Percentiles rank a stretch among this genome's conserved stretches.
phyloP scores from a whole-genome alignment of 768 basidiomycete species.

The Termitomyces sp. region DNA sequence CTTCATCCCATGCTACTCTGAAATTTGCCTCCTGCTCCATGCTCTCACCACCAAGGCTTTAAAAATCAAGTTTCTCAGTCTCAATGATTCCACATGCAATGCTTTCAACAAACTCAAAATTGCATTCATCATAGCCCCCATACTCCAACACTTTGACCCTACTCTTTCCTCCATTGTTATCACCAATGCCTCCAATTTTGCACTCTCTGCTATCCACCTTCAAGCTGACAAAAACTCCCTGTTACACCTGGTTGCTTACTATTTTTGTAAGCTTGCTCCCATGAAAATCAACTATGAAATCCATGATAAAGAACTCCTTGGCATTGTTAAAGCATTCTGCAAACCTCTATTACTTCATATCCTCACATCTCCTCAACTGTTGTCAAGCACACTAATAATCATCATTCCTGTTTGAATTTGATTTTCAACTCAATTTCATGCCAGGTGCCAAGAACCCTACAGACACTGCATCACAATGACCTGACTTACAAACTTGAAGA shows the following conservation, averaged over 20 bases:
- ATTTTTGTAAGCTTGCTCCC: not conserved
- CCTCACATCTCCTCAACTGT: conserved; percentile 34
- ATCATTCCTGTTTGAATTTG: conserved; percentile 33
- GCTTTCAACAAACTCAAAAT: conserved; percentile 25
- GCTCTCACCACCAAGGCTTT: conserved; percentile 17
- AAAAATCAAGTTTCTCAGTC: not conserved
- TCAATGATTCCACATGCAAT: not conserved
- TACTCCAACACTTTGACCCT: not conserved
- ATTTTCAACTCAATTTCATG: conserved; percentile 27
- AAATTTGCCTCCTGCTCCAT: conserved; percentile 11
- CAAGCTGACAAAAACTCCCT: not conserved
- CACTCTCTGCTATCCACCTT: not conserved
- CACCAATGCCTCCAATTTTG: not conserved
- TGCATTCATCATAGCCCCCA: not conserved
- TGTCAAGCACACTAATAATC: conserved; percentile 46
- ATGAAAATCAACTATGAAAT: not conserved
- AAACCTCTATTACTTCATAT: conserved; percentile 43
- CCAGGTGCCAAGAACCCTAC: conserved; percentile 25
- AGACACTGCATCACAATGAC: conserved; percentile 26
- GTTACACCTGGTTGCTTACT: not conserved
- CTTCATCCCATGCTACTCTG: conserved; percentile 29
- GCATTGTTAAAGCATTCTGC: conserved; percentile 4
- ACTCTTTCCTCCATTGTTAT: not conserved
- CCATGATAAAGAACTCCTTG: not conserved
- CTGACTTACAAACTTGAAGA: conserved; percentile 26